Evolutionary conservation across 73 alveolate genomes (phyloP).

Genomic region (Effrenium voratum): DNA sequence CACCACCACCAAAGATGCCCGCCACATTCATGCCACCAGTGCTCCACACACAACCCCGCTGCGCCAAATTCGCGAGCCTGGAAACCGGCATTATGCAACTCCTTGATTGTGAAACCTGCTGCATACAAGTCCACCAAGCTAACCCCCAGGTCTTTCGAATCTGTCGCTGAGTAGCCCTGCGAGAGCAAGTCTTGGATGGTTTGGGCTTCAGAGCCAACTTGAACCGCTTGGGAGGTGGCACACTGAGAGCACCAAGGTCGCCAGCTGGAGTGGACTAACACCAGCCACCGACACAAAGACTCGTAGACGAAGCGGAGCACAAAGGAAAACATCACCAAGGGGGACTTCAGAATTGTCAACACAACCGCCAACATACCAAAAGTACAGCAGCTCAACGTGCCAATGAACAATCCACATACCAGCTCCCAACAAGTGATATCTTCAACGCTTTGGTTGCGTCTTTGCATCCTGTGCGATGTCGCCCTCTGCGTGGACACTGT

Average conservation of each 20-base stretch:
- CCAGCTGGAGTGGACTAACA: conserved; percentile 31
- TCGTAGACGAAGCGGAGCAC: conserved; percentile 59
- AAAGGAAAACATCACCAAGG: conserved; percentile 52
- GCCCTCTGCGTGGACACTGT: background rate
- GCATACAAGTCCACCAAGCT: background rate
- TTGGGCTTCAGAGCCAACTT: background rate
- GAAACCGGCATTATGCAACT: conserved; percentile 36
- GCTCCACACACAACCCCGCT: conserved; percentile 9
- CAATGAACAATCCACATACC: conserved; percentile 45
- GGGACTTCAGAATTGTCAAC: conserved; percentile 67
- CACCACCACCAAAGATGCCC: conserved; percentile 62
- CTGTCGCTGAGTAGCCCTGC: conserved; percentile 25
- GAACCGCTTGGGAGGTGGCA: background rate
- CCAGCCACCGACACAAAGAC: conserved; percentile 71
- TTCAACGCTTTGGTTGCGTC: background rate
- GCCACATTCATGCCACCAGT: conserved; percentile 24
- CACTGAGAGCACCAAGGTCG: conserved; percentile 40
- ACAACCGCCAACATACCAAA: conserved; percentile 57
- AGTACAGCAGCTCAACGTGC: conserved; percentile 62
- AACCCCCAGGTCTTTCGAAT: conserved; percentile 26
- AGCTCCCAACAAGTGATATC: conserved; percentile 77
- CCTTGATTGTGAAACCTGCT: conserved; percentile 31
- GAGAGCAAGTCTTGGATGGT: conserved; percentile 30
- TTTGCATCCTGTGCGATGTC: background rate
- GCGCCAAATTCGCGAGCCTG: background rate